Base-by-base conservation (phyloP, 768 basidiomycete species). In the Dendrothele bispora region DNA sequence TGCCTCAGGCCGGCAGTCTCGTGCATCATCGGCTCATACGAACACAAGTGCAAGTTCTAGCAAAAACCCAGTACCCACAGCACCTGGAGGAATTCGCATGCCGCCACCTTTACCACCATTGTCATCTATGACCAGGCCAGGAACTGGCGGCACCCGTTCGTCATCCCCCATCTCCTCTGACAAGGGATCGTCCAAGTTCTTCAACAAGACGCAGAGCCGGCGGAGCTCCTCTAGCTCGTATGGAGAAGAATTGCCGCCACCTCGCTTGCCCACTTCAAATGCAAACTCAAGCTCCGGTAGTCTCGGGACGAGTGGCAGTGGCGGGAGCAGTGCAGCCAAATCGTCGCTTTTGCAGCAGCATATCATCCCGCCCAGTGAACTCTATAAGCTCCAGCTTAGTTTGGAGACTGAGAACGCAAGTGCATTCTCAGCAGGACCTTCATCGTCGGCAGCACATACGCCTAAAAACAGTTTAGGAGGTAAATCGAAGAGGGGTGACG, bases 91-190 rank as follows among this genome's bases (percentile, higher is more conserved):
- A n/a, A n/a, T n/a, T n/a, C n/a, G n/a, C n/a, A n/a, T n/a, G n/a
- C n/a, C n/a, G n/a, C n/a, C n/a, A n/a, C n/a, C n/a, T n/a, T n/a
- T n/a, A n/a, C n/a, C n/a, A n/a, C n/a, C n/a, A n/a, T 18, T 14
- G 25, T 43, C 45, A 44, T 50, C 46, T 18, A 53, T 47, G 22
- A 50, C 64, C 2, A 66, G 73, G 14, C 74, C 72, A 0, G 78
- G 76, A 51, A 74, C 73, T 5, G 72, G 76, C 0, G n/a, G n/a
- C n/a, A 82, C 83, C 0, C 64, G 75, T 8, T 80, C 84, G 0
- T 80, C 86, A 0, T 87, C 84, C 1, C 82, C 83, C 5, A 71
- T 75, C 39, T 79, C 78, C 4, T 80, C 80, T 14, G 80, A 83
- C 35, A 70, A 78, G 17, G 77, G 78, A 2, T 80, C 81, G 1